Conservation (phyloP, 2,329 filamentous ascomycete genomes). For the Fusarium haematococcum region DNA sequence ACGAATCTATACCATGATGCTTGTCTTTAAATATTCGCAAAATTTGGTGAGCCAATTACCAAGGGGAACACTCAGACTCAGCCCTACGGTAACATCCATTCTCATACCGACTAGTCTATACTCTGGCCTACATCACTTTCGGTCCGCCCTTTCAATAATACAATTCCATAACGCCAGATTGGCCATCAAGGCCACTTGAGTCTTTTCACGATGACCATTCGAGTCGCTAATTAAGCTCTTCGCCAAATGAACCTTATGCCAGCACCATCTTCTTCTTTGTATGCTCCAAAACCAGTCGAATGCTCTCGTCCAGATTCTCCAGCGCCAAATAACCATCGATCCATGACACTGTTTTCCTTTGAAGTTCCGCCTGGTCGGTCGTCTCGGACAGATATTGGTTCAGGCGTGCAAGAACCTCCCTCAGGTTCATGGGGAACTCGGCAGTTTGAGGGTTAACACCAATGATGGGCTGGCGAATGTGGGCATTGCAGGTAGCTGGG, state of each 20-base stretch:
- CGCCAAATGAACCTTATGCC: constrained; percentile 15
- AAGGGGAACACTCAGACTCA: background rate
- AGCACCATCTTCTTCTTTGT: constrained; percentile 53
- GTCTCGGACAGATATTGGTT: constrained; percentile 61
- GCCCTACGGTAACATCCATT: background rate
- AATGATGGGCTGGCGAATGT: constrained; percentile 77
- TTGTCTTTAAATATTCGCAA: background rate
- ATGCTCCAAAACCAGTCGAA: constrained; percentile 67
- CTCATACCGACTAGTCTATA: background rate
- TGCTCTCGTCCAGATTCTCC: constrained; percentile 65
- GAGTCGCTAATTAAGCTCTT: background rate
- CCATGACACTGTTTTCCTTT: constrained; percentile 65
- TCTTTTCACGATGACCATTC: background rate
- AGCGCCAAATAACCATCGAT: constrained; percentile 63
- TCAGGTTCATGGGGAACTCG: constrained; percentile 79
- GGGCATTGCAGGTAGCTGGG: constrained; percentile 75
- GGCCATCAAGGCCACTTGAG: background rate
- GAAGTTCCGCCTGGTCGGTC: constrained; percentile 59
- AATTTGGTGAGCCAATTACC: background rate
- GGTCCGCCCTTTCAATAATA: background rate
- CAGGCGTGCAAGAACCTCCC: constrained; percentile 72
- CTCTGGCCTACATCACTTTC: background rate
- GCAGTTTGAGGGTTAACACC: constrained; percentile 72
- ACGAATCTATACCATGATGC: background rate
- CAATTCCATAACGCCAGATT: background rate